Base-by-base conservation (phyloP, 148 eudicot species). In the Spergularia marina region DNA sequence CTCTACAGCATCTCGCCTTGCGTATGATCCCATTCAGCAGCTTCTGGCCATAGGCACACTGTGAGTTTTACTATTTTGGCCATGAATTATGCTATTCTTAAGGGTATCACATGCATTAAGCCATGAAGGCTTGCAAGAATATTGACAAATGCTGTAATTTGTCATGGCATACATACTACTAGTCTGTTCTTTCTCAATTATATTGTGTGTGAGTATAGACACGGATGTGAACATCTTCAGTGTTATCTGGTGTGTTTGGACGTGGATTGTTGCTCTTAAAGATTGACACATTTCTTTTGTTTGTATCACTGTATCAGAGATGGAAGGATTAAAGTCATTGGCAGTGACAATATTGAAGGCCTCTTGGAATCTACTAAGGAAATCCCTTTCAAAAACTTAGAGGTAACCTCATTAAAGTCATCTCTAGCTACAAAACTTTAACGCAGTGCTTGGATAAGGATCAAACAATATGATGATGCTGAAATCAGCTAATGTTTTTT, bases 281-380 rank as follows among this genome's bases (percentile, higher is more conserved):
- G 44, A 3, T 53, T 9, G 17, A 23, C 30, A 20, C 49, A 23
- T 69, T 53, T 65, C 39, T 78, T 8, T 83, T 9, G 44, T 54
- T 66, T 79, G 59, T 63, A 82, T 77, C 84, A 95, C 63, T 79
- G 59, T 63, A 82, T 77, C 84, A 95, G 98, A 76, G 97, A 95
- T 85, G 98, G 98, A 76, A 84, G 92, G 88, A 95, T 95, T 76
- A 95, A 95, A 84, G 87, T 95, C 65, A 83, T 95, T 77, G 94
- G 97, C 14, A 87, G 93, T 65, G 85, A 89, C 74, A 88, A 90
- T 77, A 90, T 90, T 80, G 98, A 95, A 89, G 94, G 91, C 74
- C 94, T 92, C 77, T 85, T 95, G 67, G 83, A 82, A 75, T 88
- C 97, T 85, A 87, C 92, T 18, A 92, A 89, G 81, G 78, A 79